phyloP scores from a whole-genome alignment of 257 asterid genomes.

The Oldenlandia corymbosa region DNA sequence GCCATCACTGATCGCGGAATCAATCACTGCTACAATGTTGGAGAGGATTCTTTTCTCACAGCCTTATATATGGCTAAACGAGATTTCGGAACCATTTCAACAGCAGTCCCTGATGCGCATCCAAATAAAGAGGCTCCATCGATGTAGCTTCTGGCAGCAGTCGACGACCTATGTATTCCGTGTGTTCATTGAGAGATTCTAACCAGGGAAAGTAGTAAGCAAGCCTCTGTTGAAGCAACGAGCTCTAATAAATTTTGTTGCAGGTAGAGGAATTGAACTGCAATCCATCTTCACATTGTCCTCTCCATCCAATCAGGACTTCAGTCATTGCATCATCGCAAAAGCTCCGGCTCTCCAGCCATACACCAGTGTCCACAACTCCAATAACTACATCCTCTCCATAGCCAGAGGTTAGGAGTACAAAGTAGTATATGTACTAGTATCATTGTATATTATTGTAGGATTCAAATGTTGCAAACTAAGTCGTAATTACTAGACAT shows the following conservation, averaged over 20 bases:
- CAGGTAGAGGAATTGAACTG: slow-evolving; percentile 39
- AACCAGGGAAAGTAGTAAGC: no score
- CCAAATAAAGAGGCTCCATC: slow-evolving; percentile 37
- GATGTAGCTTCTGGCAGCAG: slow-evolving; percentile 39
- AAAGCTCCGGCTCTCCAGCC: slow-evolving; percentile 50
- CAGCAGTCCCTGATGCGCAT: slow-evolving; percentile 37
- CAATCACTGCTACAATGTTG: no score
- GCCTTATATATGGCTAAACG: slow-evolving; percentile 44
- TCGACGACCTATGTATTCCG: slow-evolving; percentile 50
- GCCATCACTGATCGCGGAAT: no score
- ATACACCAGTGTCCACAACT: slow-evolving; percentile 41
- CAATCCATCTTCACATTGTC: slow-evolving; percentile 29
- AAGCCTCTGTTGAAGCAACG: slow-evolving; percentile 37
- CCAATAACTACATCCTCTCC: slow-evolving; percentile 46
- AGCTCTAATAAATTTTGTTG: slow-evolving; percentile 44
- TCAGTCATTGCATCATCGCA: slow-evolving; percentile 40
- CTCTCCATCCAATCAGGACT: slow-evolving; percentile 41
- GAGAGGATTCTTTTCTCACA: slow-evolving; percentile 17
- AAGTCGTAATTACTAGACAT: no score
- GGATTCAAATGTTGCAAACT: no score
- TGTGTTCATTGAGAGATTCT: slow-evolving; percentile 23
- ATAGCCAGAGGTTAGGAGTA: slow-evolving; percentile 39
- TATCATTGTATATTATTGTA: no score
- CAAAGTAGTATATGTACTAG: no score
- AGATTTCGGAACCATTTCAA: slow-evolving; percentile 44